Base-by-base conservation (phyloP, 2,329 filamentous ascomycete genomes). In the Cladosporium phlei region DNA sequence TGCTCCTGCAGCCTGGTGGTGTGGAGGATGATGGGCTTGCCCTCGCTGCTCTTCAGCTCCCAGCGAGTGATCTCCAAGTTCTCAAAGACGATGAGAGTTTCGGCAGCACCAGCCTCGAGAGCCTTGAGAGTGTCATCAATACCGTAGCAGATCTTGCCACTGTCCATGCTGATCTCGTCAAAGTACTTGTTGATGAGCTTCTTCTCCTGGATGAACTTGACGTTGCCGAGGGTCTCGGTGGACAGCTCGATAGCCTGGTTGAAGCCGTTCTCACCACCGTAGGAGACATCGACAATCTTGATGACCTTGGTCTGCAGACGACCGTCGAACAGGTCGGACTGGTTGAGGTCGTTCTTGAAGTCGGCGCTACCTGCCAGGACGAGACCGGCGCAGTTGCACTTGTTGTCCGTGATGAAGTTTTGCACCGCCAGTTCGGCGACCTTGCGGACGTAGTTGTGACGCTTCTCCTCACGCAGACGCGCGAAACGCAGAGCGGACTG, bases 171-270 rank as follows among this genome's bases (percentile, higher is more conserved):
- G 64, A 98, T 97, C 72, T 98, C 91, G 68, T 98, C 90, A 62
- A 98, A 98, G 77, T 98, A 98, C 67, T 87, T 89, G 68, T 91
- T 91, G 64, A 98, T 98, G 54, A 98, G 82, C 76, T 96, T 98
- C 85, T 98, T 98, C 79, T 98, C 93, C 72, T 98, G 93, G 68
- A 98, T 96, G 69, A 98, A 98, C 74, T 98, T 98, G 79, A 98
- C 93, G 66, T 97, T 98, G 71, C 90, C 87, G 38, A 98, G 80
- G 6, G 93, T 98, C 76, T 98, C 94, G 6, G 89, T 81, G 20
- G 93, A 85, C 61, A 98, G 72, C 66, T 98, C 93, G 55, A 98
- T 98, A 51, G 93, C 93, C 74, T 98, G 94, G 76, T 98, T 98
- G 80, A 98, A 98, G 37, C 93, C 93, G 76, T 97, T 97, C 74